These are phyloP conservation scores for Datisca glomerata DNA, from an alignment of 306 rosid species.

Conservation along the genomic window DNA sequence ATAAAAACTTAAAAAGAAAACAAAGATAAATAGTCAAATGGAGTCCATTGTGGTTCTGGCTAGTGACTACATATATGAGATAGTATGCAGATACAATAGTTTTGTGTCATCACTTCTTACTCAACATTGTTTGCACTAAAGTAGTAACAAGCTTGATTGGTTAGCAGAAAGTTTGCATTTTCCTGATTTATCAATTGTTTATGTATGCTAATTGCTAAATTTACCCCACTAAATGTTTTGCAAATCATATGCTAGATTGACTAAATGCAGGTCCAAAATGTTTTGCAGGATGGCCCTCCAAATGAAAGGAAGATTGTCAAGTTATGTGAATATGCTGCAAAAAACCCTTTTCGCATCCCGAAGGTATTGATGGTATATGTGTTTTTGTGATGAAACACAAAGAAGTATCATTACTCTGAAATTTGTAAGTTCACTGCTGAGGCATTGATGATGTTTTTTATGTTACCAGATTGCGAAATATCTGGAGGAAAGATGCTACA, in stretches of 20 bases:
- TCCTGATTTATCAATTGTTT: no score
- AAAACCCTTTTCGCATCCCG: constrained; percentile 80
- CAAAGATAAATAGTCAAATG: no score
- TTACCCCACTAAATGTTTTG: background rate
- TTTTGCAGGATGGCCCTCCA: constrained; percentile 62
- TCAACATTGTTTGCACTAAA: background rate
- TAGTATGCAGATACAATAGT: no score
- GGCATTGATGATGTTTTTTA: constrained; percentile 8
- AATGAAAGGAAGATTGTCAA: constrained; percentile 79
- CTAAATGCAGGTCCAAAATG: constrained; percentile 1
- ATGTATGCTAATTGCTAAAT: no score
- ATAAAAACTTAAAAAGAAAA: no score
- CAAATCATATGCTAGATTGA: constrained; percentile 4
- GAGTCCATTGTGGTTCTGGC: no score
- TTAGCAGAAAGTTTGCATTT: no score
- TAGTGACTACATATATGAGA: no score
- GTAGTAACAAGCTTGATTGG: background rate
- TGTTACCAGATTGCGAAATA: constrained; percentile 62
- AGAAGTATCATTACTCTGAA: background rate
- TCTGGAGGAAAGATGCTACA: constrained; percentile 93
- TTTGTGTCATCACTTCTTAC: no score
- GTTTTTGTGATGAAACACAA: background rate
- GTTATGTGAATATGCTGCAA: constrained; percentile 91
- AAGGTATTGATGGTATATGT: constrained; percentile 40
- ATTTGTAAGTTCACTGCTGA: constrained; percentile 16